Evolutionary conservation across 2,329 filamentous ascomycete species (phyloP), one percentile per base, ranked within the genome.

Genomic region (Epichloe coenophiala): DNA sequence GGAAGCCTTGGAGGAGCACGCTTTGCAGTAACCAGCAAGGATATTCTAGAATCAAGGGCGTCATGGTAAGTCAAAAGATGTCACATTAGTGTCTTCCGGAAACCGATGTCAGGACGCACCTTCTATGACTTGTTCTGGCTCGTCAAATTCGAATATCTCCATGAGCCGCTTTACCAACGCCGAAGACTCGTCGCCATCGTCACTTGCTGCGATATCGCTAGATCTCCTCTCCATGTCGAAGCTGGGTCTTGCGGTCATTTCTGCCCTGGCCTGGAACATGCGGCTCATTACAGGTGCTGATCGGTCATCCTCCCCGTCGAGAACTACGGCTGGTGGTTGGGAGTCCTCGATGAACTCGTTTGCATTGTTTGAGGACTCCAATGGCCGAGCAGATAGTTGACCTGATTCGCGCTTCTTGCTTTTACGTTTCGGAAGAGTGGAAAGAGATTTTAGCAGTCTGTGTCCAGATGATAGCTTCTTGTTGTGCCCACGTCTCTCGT

Each of bases 1-100:
- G 84, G 64, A 93, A 96, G 5, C 93, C 93, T 63, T 96, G 89
- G 8, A 97, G 76, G 33, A 97, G 72, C 43, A 95, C 88, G 61
- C 86, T 95, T 64, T 96, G 89, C 36, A 97, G 71, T 39, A 97
- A 71, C 83, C 88, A 96, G 68, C 91, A 97, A 8, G 89, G 86
- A 63, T 94, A 96, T 71, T 97, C 91, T 80, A 65, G 3, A 12
- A 17, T 45, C 12, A 13, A 8, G 27, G 13, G 11, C 17, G 21
- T 36, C 21, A 31, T 39, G n/a, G 49, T 40, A 1, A 45, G 42
- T 17, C 2, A 40, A 15, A 40, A 11, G 5, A 12, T 27, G n/a
- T 15, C 27, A 55, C 66, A 12, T 5, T 1, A 5, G 44, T 15
- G 15, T 31, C 37, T 4, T 9, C 12, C 9, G 21, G 8, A 19